Percentiles rank a stretch among this genome's conserved stretches.
These are phyloP conservation scores for Candida loeiensis DNA, from an alignment of 805 yeast genomes.

Conservation along the genomic window DNA sequence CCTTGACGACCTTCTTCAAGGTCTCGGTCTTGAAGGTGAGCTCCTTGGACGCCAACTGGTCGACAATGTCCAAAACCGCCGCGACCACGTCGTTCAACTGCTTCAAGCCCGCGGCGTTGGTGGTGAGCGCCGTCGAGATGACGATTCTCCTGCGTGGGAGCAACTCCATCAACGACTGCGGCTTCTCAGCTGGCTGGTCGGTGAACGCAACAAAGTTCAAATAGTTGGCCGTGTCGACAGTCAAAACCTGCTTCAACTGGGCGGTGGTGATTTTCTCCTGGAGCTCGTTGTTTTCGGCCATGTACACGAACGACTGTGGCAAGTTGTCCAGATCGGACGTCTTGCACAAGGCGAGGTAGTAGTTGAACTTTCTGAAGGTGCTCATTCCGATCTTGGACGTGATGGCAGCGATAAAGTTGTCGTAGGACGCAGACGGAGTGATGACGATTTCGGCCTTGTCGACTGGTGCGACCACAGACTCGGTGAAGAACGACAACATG, in stretches of 20 bases:
- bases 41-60: conserved; percentile 48
- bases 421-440: conserved; percentile 51
- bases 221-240: conserved; percentile 44
- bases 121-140: conserved; percentile 52
- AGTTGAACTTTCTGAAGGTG: conserved; percentile 67
- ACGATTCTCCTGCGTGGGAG: conserved; percentile 51
- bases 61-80: conserved; percentile 58
- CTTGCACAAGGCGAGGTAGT: conserved; percentile 79
- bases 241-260: conserved; percentile 36
- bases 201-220: conserved; percentile 74
- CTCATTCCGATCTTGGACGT: conserved; percentile 85
- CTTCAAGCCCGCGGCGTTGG: conserved; percentile 46
- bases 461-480: conserved; percentile 50
- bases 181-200: conserved; percentile 77
- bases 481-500: conserved; percentile 53
- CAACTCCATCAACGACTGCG: conserved; percentile 55
- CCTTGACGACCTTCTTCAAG: conserved; percentile 67
- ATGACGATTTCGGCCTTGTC: conserved; percentile 64
- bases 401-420: conserved; percentile 75
- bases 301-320: conserved; percentile 74
- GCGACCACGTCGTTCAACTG: conserved; percentile 49
- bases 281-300: conserved; percentile 85
- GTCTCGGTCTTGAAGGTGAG: conserved; percentile 68
- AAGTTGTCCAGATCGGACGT: conserved; percentile 69
- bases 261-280: conserved; percentile 59